Percentiles rank a stretch among this genome's conserved stretches.
phyloP scores from a whole-genome alignment of 371 early-diverging fungal species.

The Chytridiales sp. region DNA sequence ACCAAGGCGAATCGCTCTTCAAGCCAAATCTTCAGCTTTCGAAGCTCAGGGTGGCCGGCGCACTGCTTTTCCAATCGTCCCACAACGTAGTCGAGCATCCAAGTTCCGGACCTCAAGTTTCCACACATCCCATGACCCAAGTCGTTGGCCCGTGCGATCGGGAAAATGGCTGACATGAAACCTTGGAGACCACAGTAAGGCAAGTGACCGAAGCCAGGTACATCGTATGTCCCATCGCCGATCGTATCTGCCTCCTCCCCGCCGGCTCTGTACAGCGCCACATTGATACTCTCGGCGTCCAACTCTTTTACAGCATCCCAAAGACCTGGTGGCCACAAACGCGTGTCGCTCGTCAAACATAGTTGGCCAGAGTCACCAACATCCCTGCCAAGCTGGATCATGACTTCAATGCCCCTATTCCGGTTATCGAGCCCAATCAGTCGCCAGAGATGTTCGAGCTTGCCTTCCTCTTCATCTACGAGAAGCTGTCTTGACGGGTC shows the following conservation, averaged over 20 bases:
- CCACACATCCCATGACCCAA: constrained; percentile 89
- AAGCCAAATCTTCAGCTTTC: constrained; percentile 69
- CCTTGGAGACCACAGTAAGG: constrained; percentile 94
- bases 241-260: constrained; percentile 81
- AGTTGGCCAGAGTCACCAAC: constrained; percentile 28
- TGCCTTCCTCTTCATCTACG: constrained; percentile 20
- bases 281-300: constrained; percentile 68
- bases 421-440: constrained; percentile 37
- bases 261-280: constrained; percentile 78
- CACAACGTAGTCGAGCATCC: constrained; percentile 88
- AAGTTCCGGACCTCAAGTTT: constrained; percentile 84
- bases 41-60: constrained; percentile 44
- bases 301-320: constrained; percentile 52
- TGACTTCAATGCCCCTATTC: constrained; percentile 41
- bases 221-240: constrained; percentile 77
- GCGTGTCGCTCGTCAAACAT: constrained; percentile 30
- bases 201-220: constrained; percentile 78
- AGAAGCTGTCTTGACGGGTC: too few species aligned
- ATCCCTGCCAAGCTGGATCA: constrained; percentile 48
- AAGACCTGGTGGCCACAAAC: constrained; percentile 47
- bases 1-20: constrained; percentile 64
- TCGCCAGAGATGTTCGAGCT: constrained; percentile 41
- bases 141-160: constrained; percentile 80
- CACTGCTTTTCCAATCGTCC: constrained; percentile 66
- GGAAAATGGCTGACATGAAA: constrained; percentile 72